Evolutionary conservation across 306 rosid genomes (phyloP), one percentile per base, ranked within the genome.

Genomic region (Styphnolobium japonicum): DNA sequence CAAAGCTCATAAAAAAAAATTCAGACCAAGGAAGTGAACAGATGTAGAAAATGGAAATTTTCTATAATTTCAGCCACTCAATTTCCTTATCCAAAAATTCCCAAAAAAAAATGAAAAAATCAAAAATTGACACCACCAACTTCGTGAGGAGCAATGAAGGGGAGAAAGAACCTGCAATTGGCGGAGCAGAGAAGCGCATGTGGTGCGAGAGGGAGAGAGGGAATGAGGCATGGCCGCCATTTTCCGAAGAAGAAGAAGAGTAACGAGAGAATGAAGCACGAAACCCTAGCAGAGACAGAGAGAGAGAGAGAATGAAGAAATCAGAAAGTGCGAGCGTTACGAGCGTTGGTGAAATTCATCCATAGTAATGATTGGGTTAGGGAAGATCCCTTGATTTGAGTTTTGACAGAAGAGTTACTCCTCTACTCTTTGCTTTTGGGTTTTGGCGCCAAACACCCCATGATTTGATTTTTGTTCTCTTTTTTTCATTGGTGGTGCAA

Each of bases 181-280:
- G 15, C 73, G 90, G 62, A 94, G 97, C 63, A 94, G 95, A 49
- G 98, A 94, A 64, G 93, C 97, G 76, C 98, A 94, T 70, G 98
- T 92, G 33, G 97, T 92, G 65, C 91, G 95, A 79, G 98, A 86
- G 29, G 97, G 92, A 21, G 94, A 92, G 62, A 86, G 15, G 15
- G 92, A 77, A 45, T 86, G 86, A 22, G 77, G 83, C 40, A 64
- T 23, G 52, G 83, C 22, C 22, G 81, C 55, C 97, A 92, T 90
- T 81, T 46, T 25, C 74, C 7, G 45, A 67, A 49, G 67, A 57
- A 58, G 29, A 29, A 78, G 60, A 7, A 23, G 36, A 74, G 46
- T 40, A 49, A 31, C 21, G 9, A 3, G 36, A 27, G 39, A 27
- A 27, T 3, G 4, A 6, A 29, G 61, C 0, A 63, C 14, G 18